Evolutionary conservation across 1,284 basidiomycete species (phyloP).

Genomic region (Leccinum pachyderme): DNA sequence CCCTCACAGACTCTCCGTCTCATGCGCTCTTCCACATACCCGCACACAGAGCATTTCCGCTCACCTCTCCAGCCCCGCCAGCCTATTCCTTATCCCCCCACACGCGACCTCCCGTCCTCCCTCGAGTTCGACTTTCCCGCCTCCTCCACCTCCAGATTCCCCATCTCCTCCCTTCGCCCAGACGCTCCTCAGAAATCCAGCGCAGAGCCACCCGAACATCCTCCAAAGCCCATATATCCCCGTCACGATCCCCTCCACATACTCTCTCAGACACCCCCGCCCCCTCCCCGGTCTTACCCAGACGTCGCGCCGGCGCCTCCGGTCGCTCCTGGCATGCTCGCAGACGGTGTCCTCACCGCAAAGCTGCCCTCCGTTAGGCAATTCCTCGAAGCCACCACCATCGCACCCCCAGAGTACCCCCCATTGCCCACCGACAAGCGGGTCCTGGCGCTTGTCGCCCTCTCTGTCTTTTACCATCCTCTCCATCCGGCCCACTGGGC

Average conservation of each 20-base stretch:
- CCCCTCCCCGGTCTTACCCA: slow-evolving; percentile 22
- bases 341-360: slow-evolving; percentile 33
- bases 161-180: slow-evolving; percentile 31
- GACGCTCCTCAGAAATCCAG: slow-evolving; percentile 24
- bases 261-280: slow-evolving; percentile 29
- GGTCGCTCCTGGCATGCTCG: slow-evolving; percentile 33
- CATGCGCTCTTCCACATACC: slow-evolving; percentile 10
- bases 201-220: slow-evolving; percentile 21
- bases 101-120: slow-evolving; percentile 8
- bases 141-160: slow-evolving; percentile 26
- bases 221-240: slow-evolving; percentile 30
- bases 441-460: slow-evolving; percentile 32
- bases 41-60: slow-evolving; percentile 7
- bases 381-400: slow-evolving; percentile 28
- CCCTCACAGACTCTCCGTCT: slow-evolving; percentile 14
- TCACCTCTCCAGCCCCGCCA: slow-evolving; percentile 17
- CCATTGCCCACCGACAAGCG: slow-evolving; percentile 31
- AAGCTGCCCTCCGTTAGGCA: slow-evolving; percentile 27
- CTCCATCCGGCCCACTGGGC: slow-evolving; percentile 34
- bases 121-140: slow-evolving; percentile 25
- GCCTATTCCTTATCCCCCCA: slow-evolving; percentile 11
- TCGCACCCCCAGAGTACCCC: slow-evolving; percentile 30
- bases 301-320: slow-evolving; percentile 20
- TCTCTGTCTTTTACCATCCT: slow-evolving; percentile 34
- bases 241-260: slow-evolving; percentile 33